Conservation (phyloP, 306 rosid genomes). For the Begonia masoniana region DNA sequence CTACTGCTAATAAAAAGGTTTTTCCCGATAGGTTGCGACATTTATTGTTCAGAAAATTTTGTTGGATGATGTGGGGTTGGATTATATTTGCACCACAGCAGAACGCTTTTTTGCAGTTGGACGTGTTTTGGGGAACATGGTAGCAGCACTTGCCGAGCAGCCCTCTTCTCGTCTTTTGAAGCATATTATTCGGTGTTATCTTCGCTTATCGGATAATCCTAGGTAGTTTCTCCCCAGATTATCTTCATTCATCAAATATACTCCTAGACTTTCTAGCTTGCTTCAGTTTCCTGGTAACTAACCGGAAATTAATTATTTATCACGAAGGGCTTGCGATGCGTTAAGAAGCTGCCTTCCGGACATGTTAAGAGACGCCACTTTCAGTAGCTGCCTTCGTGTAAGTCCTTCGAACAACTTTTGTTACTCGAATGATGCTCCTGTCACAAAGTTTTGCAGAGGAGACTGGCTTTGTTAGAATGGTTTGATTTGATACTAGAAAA, state of each 20-base stretch:
- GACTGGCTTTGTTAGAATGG: too few relatives aligned
- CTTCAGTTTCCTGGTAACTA: not conserved
- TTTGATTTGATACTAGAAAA: too few relatives aligned
- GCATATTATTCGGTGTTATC: conserved; percentile 57
- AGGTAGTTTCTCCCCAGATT: conserved; percentile 22
- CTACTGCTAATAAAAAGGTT: not conserved
- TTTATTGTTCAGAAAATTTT: conserved; percentile 62
- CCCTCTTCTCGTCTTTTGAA: conserved; percentile 62
- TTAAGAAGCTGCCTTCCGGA: conserved; percentile 63
- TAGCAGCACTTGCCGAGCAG: conserved; percentile 45
- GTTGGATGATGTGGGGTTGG: conserved; percentile 66
- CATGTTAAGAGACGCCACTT: conserved; percentile 47
- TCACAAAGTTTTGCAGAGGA: too few relatives aligned
- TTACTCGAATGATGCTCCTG: not conserved
- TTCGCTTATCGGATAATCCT: conserved; percentile 49
- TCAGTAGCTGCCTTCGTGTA: conserved; percentile 52
- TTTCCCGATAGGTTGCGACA: conserved; percentile 47
- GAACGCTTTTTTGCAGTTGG: conserved; percentile 61
- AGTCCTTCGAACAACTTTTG: conserved; percentile 9
- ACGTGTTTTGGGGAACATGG: conserved; percentile 49
- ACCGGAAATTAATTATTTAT: not conserved
- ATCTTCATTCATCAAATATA: conserved; percentile 3
- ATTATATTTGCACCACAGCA: conserved; percentile 55
- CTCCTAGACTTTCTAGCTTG: not conserved
- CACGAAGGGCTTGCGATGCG: conserved; percentile 58